Evolutionary conservation across 2,329 filamentous ascomycete genomes (phyloP), one percentile per base, ranked within the genome.

Genomic region (Lasiodiplodia hormozganensis): DNA sequence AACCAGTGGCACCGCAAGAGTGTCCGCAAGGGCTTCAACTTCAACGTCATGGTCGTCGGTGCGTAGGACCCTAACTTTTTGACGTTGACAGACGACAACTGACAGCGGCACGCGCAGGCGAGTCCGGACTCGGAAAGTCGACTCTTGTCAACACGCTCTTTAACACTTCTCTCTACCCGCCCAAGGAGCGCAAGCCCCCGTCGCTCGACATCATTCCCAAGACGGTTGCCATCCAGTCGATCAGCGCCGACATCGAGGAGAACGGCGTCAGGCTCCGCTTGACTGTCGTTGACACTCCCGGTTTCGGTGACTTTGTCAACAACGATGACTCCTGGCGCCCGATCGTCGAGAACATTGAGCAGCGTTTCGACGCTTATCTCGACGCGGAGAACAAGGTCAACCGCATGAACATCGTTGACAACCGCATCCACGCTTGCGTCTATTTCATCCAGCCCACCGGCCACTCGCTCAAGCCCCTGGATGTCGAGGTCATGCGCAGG

Each of bases 1-100:
- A 99, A 99, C 85, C 96, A 99, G 85, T 99, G 96, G 96, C 96
- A 99, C 87, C 95, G 96, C 83, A 99, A 99, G 91, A 97, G 94
- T 89, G 96, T 99, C 78, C 93, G 96, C 80, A 99, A 99, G 85
- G 96, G 96, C 71, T 99, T 99, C 89, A 99, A 98, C 89, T 99
- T 99, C 88, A 99, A 99, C 81, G 96, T 99, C 75, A 99, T 99
- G 96, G 96, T 99, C 83, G 96, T 99, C 84, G 96, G 96, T 98
- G 87, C 58, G 67, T 68, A 18, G 49, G 23, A 52, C 36, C 54
- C 47, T 38, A 31, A 64, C 31, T 38, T n/a, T 38, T 34, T 64
- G n/a, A 11, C 21, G n/a, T 14, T 25, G 31, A 21, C 60, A 52
- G 43, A 31, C 28, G 6, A 12, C 28, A 49, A 47, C 60, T 64